Conservation (phyloP, 2,329 filamentous ascomycete genomes). For the Paracorniculantispora psalliotae region DNA sequence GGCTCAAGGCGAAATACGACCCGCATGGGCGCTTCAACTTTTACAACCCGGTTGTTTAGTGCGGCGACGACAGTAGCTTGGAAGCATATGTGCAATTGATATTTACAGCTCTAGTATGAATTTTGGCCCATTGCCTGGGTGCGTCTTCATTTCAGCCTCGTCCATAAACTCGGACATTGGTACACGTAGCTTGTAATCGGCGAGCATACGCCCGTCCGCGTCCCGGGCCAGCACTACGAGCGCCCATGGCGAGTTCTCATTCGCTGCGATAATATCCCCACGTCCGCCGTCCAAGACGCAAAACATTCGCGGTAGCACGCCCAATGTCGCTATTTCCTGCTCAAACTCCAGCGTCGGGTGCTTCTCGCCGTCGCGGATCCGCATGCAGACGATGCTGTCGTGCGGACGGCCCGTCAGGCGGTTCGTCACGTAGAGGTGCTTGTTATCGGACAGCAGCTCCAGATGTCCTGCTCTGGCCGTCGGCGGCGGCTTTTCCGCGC, state of each 20-base stretch:
- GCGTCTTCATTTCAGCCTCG: not conserved
- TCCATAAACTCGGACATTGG: conserved; percentile 9
- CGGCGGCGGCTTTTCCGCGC: conserved; percentile 25
- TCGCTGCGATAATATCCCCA: conserved; percentile 1
- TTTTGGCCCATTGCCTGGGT: conserved; percentile 8
- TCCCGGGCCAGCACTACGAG: not conserved
- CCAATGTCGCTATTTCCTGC: conserved; percentile 30
- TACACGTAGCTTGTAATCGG: not conserved
- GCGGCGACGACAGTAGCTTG: not conserved
- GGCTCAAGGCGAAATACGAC: conserved; percentile 42
- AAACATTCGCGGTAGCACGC: conserved; percentile 43
- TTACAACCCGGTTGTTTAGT: not conserved
- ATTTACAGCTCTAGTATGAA: conserved; percentile 1
- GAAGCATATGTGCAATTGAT: no score
- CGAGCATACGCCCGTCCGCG: not conserved
- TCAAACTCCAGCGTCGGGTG: conserved; percentile 27
- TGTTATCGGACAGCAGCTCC: conserved; percentile 35
- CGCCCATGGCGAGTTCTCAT: conserved; percentile 1
- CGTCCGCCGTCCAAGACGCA: conserved; percentile 23
- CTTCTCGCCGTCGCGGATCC: conserved; percentile 22
- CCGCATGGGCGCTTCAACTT: conserved; percentile 24
- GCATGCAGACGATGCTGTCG: conserved; percentile 46
- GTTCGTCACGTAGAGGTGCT: conserved; percentile 48
- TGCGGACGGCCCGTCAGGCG: conserved; percentile 39
- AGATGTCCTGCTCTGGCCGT: conserved; percentile 43